Evolutionary conservation across 352 stramenopile genomes (phyloP), one percentile per base, ranked within the genome.

Genomic region (Globisporangium solare): DNA sequence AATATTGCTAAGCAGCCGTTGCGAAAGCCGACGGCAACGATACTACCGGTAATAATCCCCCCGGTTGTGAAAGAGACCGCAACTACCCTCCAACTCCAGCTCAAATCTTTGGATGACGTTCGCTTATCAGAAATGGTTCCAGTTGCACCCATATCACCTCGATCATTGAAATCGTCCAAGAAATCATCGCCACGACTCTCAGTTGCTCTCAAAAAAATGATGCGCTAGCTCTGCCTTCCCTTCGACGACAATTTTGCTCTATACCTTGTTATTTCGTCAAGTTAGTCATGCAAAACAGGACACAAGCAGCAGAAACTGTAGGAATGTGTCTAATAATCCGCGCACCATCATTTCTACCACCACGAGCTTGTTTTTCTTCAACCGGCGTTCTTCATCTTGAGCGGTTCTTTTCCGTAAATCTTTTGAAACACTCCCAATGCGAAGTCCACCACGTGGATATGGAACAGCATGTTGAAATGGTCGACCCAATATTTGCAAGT

Each of bases 381-480:
- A 15, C 70, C 70, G 2, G 60, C 41, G n/a, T 56, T 63, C 55
- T 86, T 82, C 24, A 79, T 57, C 61, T 83, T 72, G 15, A 60
- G 51, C 8, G 58, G 45, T 43, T 74, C 22, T 41, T 73, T 64
- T 3, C 76, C 67, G 14, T 51, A 70, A 0, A 56, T 17, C 10
- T 62, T 71, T 50, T 90, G 74, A 17, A 88, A 42, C 45, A 70
- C 49, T 22, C 63, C 53, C 55, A 89, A 63, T 10, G 71, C 22
- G 48, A 79, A 86, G 56, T 94, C 76, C 47, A 89, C 56, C 6
- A 91, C 56, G 11, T 63, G 70, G 27, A 92, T 62, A 46, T 78
- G 76, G 32, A 90, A 70, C 11, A 77, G 54, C 24, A 94, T 71
- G 41, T 83, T 85, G 21, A 76, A 51, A 56, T 91, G 79, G 40